Evolutionary conservation across 352 stramenopile genomes (phyloP).

Genomic region (Globisporangium splendens): DNA sequence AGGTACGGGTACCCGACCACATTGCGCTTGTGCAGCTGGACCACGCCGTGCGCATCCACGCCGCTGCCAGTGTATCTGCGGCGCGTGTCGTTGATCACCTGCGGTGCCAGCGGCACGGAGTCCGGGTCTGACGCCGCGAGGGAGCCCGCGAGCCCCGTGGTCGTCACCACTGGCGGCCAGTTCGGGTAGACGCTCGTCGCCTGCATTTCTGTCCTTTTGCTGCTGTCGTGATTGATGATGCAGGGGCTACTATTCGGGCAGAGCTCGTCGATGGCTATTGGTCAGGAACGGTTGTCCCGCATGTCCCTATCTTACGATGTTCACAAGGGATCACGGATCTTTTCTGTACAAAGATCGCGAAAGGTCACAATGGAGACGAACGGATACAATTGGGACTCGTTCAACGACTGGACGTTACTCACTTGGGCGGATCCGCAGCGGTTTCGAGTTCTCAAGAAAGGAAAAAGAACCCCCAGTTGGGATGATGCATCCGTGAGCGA

Average conservation of each 20-base stretch:
- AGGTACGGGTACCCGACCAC: conserved; percentile 44
- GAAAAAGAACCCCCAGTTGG: too few species aligned
- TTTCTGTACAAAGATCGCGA: neutral
- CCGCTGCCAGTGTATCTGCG: conserved; percentile 28
- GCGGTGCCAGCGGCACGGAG: conserved; percentile 39
- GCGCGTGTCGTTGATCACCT: conserved; percentile 49
- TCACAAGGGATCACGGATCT: neutral
- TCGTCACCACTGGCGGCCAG: conserved; percentile 41
- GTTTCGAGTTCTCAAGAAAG: too few species aligned
- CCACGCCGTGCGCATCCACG: conserved; percentile 44
- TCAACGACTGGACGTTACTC: too few species aligned
- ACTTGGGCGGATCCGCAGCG: too few species aligned
- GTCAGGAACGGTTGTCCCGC: conserved; percentile 2
- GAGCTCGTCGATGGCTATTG: neutral
- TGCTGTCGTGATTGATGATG: too few species aligned
- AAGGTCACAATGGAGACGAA: conserved; percentile 1
- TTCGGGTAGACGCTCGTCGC: conserved; percentile 54
- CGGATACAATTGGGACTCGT: neutral
- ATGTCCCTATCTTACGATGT: conserved; percentile 1
- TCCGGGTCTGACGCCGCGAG: conserved; percentile 44
- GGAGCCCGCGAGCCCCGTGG: conserved; percentile 44
- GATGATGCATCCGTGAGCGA: too few species aligned
- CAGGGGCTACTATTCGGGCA: neutral
- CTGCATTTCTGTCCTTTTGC: conserved; percentile 40
- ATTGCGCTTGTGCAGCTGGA: conserved; percentile 58